Evolutionary conservation across 352 stramenopile species (phyloP).

Genomic region (Phytophthora foliorum): DNA sequence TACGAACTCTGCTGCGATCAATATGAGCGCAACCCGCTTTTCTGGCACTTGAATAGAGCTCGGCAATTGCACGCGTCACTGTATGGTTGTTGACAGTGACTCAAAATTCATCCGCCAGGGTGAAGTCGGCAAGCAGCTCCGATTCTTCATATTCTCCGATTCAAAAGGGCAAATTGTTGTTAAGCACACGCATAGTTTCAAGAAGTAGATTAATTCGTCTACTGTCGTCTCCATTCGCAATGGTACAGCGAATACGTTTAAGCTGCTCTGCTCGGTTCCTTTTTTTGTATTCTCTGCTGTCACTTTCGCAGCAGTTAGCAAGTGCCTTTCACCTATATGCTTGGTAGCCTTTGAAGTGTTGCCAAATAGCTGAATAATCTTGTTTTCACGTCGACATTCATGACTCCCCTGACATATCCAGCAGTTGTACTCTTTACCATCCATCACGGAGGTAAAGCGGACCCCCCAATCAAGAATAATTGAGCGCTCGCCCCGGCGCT

Average conservation of each 20-base stretch:
- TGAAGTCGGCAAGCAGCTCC: not conserved
- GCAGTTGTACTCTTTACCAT: not conserved
- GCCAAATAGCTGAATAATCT: constrained; percentile 17
- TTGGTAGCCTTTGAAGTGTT: constrained; percentile 20
- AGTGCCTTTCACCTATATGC: not conserved
- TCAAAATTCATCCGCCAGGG: not conserved
- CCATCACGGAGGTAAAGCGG: not conserved
- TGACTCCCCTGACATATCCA: constrained; percentile 18
- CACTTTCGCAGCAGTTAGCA: not conserved
- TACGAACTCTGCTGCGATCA: not conserved
- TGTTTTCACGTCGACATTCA: constrained; percentile 3
- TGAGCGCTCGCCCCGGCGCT: not conserved
- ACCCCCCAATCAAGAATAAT: constrained; percentile 20
- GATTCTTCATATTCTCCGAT: constrained; percentile 16
- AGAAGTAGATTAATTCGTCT: constrained; percentile 3
- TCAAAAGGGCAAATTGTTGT: constrained; percentile 9
- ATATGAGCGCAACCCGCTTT: not conserved
- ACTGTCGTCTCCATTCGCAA: not conserved
- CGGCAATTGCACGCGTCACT: not conserved
- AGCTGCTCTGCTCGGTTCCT: not conserved
- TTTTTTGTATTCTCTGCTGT: not conserved
- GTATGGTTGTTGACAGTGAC: constrained; percentile 1
- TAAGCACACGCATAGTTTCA: constrained; percentile 2
- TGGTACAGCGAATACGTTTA: not conserved
- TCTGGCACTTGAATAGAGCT: not conserved